Evolutionary conservation across 768 basidiomycete genomes (phyloP).

Genomic region (Fomitopsis pulvina): DNA sequence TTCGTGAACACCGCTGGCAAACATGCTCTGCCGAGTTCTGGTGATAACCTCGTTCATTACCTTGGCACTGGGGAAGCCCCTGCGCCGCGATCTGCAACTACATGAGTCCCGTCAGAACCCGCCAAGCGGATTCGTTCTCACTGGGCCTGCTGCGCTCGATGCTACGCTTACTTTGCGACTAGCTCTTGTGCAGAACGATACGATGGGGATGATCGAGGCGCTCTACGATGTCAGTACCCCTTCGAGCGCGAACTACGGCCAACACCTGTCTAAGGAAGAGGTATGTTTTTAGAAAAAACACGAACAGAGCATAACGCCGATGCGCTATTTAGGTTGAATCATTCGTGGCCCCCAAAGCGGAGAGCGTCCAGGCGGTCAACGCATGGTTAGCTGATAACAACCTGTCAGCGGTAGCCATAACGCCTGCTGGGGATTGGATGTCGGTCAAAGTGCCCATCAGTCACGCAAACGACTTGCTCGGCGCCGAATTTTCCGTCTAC

Average conservation of each 20-base stretch:
- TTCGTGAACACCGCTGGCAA: too few relatives aligned
- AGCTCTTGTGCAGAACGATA: conserved; percentile 27
- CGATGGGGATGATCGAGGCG: conserved; percentile 26
- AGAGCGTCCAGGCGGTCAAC: conserved; percentile 17
- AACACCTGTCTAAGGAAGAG: conserved; percentile 30
- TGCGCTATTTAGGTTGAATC: conserved; percentile 12
- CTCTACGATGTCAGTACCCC: conserved; percentile 33
- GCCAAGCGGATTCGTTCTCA: conserved; percentile 23
- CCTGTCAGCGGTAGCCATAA: conserved; percentile 15
- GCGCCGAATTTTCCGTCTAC: conserved; percentile 23
- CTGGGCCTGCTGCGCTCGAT: conserved; percentile 25
- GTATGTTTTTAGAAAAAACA: too few relatives aligned
- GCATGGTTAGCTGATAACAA: conserved; percentile 20
- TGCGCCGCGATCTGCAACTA: conserved; percentile 18
- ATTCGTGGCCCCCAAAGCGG: conserved; percentile 12
- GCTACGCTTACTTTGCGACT: conserved; percentile 28
- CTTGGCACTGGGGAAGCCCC: conserved; percentile 11
- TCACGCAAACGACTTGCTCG: conserved; percentile 23
- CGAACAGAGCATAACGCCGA: too few relatives aligned
- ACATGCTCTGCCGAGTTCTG: conserved; percentile 2
- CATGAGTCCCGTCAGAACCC: conserved; percentile 22
- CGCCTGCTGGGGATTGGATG: conserved; percentile 24
- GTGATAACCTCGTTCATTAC: conserved; percentile 8
- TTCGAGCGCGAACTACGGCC: conserved; percentile 28
- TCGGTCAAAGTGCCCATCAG: conserved; percentile 17